A percentile compares a stretch with the other conserved stretches of the same genome.
Evolutionary conservation across 148 eudicot species (phyloP).

Genomic region (Amaranthus cruentus): DNA sequence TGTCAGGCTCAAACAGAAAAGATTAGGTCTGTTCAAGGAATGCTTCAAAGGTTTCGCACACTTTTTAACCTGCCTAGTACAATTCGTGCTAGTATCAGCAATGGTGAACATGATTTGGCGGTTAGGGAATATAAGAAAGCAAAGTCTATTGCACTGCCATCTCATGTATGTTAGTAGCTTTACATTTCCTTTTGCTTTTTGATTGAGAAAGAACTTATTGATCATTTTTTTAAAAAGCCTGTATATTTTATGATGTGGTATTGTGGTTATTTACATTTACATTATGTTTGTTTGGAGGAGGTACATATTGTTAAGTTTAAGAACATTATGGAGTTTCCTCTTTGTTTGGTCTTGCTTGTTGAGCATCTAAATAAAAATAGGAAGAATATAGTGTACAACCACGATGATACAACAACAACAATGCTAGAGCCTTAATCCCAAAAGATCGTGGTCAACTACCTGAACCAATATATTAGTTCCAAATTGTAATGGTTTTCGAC

Average conservation of each 20-base stretch:
- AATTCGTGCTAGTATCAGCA: conserved; percentile 82
- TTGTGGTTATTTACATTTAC: background rate
- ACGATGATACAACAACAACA: too few relatives aligned
- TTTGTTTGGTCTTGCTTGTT: background rate
- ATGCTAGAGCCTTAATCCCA: too few relatives aligned
- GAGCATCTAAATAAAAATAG: background rate
- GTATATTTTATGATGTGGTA: background rate
- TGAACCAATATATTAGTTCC: too few relatives aligned
- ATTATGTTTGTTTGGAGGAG: background rate
- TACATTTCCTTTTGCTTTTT: background rate
- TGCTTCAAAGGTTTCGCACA: conserved; percentile 98
- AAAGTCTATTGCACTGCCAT: conserved; percentile 91
- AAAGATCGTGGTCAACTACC: too few relatives aligned
- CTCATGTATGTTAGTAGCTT: conserved; percentile 61
- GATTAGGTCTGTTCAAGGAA: conserved; percentile 99
- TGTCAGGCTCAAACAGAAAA: conserved; percentile 96
- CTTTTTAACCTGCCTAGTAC: conserved; percentile 93
- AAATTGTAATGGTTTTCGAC: too few relatives aligned
- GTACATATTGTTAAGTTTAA: background rate
- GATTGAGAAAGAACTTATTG: background rate
- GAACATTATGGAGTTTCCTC: background rate
- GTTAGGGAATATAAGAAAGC: conserved; percentile 99
- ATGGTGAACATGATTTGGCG: conserved; percentile 99
- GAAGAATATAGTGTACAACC: background rate
- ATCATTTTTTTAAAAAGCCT: background rate